Conservation (phyloP, 768 basidiomycete genomes). For the Chalciporus pseudorubinellus region DNA sequence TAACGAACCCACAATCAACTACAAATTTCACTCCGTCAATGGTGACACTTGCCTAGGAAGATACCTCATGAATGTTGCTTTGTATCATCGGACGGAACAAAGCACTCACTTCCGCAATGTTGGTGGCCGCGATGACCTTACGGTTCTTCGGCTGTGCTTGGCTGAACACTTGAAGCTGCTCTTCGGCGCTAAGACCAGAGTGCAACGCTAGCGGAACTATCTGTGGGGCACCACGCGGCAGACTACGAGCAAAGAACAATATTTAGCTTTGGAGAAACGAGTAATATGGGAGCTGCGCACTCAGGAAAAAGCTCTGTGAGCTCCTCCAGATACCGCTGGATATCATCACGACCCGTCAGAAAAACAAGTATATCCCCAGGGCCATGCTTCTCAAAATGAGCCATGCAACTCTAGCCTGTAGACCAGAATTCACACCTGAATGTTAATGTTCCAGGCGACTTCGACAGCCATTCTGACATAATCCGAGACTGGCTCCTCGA, state of each 20-base stretch:
- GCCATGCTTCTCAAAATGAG: constrained; percentile 52
- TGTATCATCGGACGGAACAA: neutral
- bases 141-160: constrained; percentile 70
- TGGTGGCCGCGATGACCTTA: constrained; percentile 91
- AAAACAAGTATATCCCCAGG: constrained; percentile 92
- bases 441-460: constrained; percentile 77
- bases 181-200: constrained; percentile 83
- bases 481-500: constrained; percentile 72
- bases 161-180: constrained; percentile 85
- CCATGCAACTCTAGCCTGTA: neutral
- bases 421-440: constrained; percentile 51
- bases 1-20: constrained; percentile 92
- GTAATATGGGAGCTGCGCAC: constrained; percentile 36
- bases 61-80: neutral
- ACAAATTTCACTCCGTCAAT: constrained; percentile 96
- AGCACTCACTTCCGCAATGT: constrained; percentile 81
- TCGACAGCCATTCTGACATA: constrained; percentile 82
- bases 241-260: constrained; percentile 34
- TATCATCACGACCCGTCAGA: constrained; percentile 94
- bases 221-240: constrained; percentile 53
- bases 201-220: constrained; percentile 77
- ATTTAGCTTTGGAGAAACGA: constrained; percentile 1
- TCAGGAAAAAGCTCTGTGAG: constrained; percentile 74
- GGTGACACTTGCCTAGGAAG: constrained; percentile 82
- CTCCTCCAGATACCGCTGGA: constrained; percentile 82